These are phyloP conservation scores for Populus hybrid DNA, from an alignment of 441 rosid species.

Conservation along the genomic window DNA sequence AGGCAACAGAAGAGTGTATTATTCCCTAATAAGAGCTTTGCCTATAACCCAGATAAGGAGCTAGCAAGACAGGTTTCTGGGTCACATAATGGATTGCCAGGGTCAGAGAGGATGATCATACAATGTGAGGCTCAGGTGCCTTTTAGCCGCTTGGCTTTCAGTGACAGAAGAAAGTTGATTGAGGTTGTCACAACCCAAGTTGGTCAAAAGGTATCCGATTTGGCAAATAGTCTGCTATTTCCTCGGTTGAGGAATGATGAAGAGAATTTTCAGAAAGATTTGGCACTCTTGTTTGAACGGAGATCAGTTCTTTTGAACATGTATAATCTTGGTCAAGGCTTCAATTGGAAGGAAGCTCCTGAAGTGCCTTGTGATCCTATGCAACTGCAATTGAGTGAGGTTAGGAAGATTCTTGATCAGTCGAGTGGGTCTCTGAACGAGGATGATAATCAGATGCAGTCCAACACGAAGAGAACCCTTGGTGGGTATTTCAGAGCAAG, in stretches of 20 bases:
- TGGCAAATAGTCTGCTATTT: conserved; percentile 42
- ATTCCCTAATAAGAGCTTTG: conserved; percentile 39
- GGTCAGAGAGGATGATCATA: conserved; percentile 28
- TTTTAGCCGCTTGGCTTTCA: conserved; percentile 55
- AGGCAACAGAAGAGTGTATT: conserved; percentile 27
- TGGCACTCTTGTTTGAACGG: conserved; percentile 41
- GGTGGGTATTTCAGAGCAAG: conserved; percentile 47
- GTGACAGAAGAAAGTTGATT: conserved; percentile 70
- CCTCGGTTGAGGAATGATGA: conserved; percentile 46
- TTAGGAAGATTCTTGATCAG: conserved; percentile 41
- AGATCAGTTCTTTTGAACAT: conserved; percentile 55
- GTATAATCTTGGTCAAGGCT: conserved; percentile 39
- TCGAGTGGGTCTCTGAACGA: conserved; percentile 29
- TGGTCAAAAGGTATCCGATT: conserved; percentile 41
- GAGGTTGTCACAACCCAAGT: conserved; percentile 51
- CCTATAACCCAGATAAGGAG: conserved; percentile 32
- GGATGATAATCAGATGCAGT: conserved; percentile 32
- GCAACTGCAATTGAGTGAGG: conserved; percentile 41
- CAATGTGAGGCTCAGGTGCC: conserved; percentile 40
- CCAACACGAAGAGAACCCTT: conserved; percentile 42
- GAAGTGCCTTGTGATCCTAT: conserved; percentile 39
- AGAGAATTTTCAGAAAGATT: conserved; percentile 41
- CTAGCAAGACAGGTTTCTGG: conserved; percentile 28
- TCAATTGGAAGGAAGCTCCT: conserved; percentile 37
- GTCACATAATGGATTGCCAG: conserved; percentile 37